Base-by-base conservation (phyloP, 805 yeast species). In the Dipodascus geniculatus region DNA sequence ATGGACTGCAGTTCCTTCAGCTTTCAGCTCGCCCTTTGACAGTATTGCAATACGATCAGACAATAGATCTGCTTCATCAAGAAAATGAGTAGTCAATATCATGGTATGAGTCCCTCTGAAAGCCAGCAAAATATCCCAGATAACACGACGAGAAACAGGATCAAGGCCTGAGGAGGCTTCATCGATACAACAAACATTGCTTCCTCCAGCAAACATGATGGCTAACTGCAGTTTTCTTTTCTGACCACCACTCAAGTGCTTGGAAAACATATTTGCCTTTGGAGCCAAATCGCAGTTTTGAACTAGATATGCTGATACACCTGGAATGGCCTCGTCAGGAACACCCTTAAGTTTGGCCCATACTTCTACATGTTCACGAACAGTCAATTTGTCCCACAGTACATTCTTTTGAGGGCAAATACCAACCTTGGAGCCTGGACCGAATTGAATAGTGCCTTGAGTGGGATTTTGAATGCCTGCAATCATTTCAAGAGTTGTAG, bases 121-220 rank as follows among this genome's bases (percentile, higher is more conserved):
- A 6, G 65, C 56, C 9, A 65, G 56, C 4, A 68, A 49, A 50
- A 68, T 68, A 49, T 68, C 69, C 71, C 71, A 68, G 35, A 68
- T 68, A 42, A 62, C 62, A 8, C 71, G 61, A 20, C 71, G 61
- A 35, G 68, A 63, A 8, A 68, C 48, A 8, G 71, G 71, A 60
- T 68, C 71, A 35, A 68, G 56, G 1, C 71, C 71, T 17, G 71
- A 68, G 16, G 71, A 66, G n/a, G 67, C 71, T 53, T 68, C 71
- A 53, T 68, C 71, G 35, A 68, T 60, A 42, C 69, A 66, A 55
- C 71, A 68, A 2, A 68, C 61, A 50, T 63, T 62, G 23, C 67
- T 60, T 1, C 65, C 71, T 20, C 71, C 71, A 20, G 61, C 65
- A 60, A 68, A 65, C 66, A 65, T 65, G 42, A 67, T 62, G 1